Conservation (phyloP, 371 early-diverging fungal species). For the Dichotomocladium elegans region DNA sequence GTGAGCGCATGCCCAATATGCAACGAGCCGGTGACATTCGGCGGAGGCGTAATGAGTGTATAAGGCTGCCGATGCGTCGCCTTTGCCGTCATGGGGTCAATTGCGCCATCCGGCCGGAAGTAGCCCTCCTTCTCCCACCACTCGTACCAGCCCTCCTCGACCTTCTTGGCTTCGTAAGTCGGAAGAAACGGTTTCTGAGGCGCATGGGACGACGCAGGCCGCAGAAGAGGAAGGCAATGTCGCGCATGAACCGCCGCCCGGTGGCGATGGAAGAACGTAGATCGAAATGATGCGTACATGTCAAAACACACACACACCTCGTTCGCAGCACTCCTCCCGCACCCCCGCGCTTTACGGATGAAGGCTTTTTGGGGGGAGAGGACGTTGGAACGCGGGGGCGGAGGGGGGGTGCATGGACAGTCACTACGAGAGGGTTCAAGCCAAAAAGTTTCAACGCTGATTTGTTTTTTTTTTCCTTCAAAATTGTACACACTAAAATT, state of each 20-base stretch:
- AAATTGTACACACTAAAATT: too few species aligned
- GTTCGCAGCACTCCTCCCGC: too few species aligned
- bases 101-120: conserved; percentile 18
- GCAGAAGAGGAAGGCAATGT: too few species aligned
- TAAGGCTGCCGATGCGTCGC: conserved; percentile 21
- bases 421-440: not conserved
- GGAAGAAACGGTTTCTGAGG: conserved; percentile 26
- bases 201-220: not conserved
- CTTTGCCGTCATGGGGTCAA: not conserved
- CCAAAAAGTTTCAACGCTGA: not conserved
- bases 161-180: conserved; percentile 31
- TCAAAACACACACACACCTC: too few species aligned
- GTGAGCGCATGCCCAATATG: conserved; percentile 97
- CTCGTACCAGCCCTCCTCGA: conserved; percentile 69
- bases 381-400: too few species aligned
- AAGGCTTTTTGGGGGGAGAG: too few species aligned
- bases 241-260: too few species aligned
- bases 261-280: too few species aligned
- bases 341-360: too few species aligned
- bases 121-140: conserved; percentile 66
- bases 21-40: conserved; percentile 95
- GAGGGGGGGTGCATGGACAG: not conserved
- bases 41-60: conserved; percentile 92
- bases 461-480: too few species aligned
- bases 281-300: too few species aligned